Percentiles rank a stretch among this genome's conserved stretches.
Evolutionary conservation across 2,329 filamentous ascomycete genomes (phyloP).

Genomic region (Botrytis byssoidea): DNA sequence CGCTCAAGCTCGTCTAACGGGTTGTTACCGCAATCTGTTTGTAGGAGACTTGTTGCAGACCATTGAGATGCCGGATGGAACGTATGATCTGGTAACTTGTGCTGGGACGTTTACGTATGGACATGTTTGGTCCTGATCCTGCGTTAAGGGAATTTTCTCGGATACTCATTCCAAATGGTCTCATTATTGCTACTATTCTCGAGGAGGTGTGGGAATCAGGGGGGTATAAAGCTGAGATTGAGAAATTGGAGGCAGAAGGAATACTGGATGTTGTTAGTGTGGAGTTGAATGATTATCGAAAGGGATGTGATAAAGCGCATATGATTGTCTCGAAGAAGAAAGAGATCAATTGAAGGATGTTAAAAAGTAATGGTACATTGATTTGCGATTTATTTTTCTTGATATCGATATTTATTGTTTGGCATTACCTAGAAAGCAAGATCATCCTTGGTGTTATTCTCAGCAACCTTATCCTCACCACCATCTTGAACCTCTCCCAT

Average conservation of each 20-base stretch:
- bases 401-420: background rate
- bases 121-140: background rate
- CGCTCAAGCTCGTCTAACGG: background rate
- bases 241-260: background rate
- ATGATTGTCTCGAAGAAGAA: background rate
- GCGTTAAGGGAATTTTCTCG: background rate
- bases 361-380: background rate
- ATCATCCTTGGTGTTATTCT: background rate
- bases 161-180: background rate
- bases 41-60: background rate
- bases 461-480: background rate
- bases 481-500: conserved; percentile 14
- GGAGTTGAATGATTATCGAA: background rate
- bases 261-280: background rate
- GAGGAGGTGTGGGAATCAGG: background rate
- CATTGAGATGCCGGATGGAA: background rate
- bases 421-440: background rate
- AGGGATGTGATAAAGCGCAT: background rate
- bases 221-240: background rate
- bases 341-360: background rate
- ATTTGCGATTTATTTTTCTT: background rate
- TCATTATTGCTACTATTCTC: background rate
- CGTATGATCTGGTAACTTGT: background rate
- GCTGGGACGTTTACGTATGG: background rate
- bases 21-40: background rate